Evolutionary conservation across 2,329 filamentous ascomycete genomes (phyloP).

Genomic region (Grosmannia penicillata): DNA sequence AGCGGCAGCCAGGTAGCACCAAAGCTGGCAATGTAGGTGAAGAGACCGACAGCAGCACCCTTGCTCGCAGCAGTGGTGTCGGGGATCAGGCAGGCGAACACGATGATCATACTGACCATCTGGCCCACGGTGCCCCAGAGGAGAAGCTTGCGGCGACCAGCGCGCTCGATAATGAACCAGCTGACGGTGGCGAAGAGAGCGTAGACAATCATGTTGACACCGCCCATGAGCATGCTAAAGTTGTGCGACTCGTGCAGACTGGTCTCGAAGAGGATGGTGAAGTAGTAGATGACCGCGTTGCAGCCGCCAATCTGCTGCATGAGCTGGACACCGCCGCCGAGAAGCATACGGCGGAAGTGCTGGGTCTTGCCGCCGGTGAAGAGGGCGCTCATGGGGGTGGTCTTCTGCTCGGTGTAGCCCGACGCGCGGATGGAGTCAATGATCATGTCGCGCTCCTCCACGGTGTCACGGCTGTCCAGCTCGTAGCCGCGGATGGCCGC

Average conservation of each 20-base stretch:
- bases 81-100: too few relatives aligned
- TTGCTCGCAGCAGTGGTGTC: not conserved
- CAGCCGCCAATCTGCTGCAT: conserved; percentile 10
- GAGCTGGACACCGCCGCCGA: not conserved
- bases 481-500: conserved; percentile 13
- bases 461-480: conserved; percentile 9
- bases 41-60: conserved; percentile 22
- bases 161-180: too few relatives aligned
- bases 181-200: too few relatives aligned
- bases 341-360: not conserved
- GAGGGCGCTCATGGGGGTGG: not conserved
- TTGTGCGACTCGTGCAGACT: too few relatives aligned
- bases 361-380: not conserved
- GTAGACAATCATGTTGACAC: too few relatives aligned
- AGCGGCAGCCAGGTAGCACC: conserved; percentile 37
- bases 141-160: too few relatives aligned
- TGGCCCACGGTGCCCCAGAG: too few relatives aligned
- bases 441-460: conserved; percentile 9
- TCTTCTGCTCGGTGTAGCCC: too few relatives aligned
- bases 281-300: conserved; percentile 24
- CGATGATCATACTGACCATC: too few relatives aligned
- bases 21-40: conserved; percentile 38
- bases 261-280: conserved; percentile 28
- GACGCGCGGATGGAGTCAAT: not conserved
- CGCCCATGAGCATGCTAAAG: too few relatives aligned